Base-by-base conservation (phyloP, 352 stramenopile species). In the Chrysophaeum taylorii region DNA sequence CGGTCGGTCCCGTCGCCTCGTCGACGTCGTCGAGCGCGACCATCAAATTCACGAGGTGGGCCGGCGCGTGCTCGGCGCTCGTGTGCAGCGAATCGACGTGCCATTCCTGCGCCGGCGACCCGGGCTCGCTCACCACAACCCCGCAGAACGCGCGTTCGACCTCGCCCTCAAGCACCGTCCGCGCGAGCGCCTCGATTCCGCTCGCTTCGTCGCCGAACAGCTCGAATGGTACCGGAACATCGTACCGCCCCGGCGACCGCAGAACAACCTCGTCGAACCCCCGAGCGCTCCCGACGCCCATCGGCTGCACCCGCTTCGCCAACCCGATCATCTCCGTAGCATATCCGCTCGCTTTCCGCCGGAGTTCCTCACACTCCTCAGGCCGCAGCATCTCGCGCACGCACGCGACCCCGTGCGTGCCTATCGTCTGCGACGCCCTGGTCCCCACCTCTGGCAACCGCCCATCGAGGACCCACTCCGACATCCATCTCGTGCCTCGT, bases 71-170 rank as follows among this genome's bases (percentile, higher is more conserved):
- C 48, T 5, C 48, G 18, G 5, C 48, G 48, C 18, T 33, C 18
- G 25, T 25, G 48, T 60, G 48, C 5, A n/a, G 18, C 18, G 48
- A 60, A 25, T 60, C 48, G 18, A 25, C 48, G 48, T 60, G 48
- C 48, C 48, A 60, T n/a, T 31, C 48, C 48, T 60, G 48, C 48
- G 48, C 48, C 48, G 48, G 48, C 48, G 48, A n/a, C 18, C 48
- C 48, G 18, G 48, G 48, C 25, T 21, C 5, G 9, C 18, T 9
- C 5, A 60, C 18, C 48, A 60, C 48, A 21, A 21, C 33, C 48
- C 48, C 48, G 48, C 48, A 60, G 48, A 60, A 60, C 18, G 48
- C 48, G 18, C 25, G 18, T 25, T 60, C 25, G 48, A 18, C n/a
- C 9, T 60, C 48, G 25, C 7, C 48, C 9, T 25, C 48, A 9